A percentile compares a stretch with the other conserved stretches of the same genome.
These are phyloP conservation scores for Aspergillus quadricinctus DNA, from an alignment of 2,329 filamentous ascomycete species.

Conservation along the genomic window DNA sequence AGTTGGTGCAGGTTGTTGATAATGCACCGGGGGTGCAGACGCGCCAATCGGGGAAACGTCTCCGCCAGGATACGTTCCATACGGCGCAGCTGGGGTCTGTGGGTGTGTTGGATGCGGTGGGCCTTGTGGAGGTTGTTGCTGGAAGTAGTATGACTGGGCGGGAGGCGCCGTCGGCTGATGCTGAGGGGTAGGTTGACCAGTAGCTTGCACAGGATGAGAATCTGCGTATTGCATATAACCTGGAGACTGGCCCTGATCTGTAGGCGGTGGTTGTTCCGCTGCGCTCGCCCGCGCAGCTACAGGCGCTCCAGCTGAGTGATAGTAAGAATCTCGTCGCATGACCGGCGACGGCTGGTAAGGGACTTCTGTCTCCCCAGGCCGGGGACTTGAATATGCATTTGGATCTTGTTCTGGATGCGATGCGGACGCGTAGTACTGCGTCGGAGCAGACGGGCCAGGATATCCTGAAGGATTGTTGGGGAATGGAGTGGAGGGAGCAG, in stretches of 20 bases:
- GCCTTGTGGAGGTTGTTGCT: conserved; percentile 13
- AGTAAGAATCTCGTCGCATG: conserved; percentile 19
- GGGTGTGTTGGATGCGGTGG: conserved; percentile 10
- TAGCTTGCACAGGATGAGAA: conserved; percentile 9
- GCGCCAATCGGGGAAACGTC: conserved; percentile 16
- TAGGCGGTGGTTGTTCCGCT: conserved; percentile 12
- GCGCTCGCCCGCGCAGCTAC: conserved; percentile 6
- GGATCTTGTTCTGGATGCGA: conserved; percentile 13
- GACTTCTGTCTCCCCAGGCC: conserved; percentile 13
- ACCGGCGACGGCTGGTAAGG: conserved; percentile 19
- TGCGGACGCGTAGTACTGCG: conserved; percentile 17
- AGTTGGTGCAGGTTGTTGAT: conserved; percentile 17
- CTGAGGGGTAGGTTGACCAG: conserved; percentile 9
- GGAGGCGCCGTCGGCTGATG: conserved; percentile 12
- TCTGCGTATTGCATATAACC: conserved; percentile 16
- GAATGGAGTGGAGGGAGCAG: conserved; percentile 12
- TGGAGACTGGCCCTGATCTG: conserved; percentile 13
- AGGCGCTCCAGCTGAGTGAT: conserved; percentile 16
- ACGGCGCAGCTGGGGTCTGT: conserved; percentile 8
- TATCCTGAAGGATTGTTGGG: conserved; percentile 13
- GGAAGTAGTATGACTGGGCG: conserved; percentile 18
- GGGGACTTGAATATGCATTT: conserved; percentile 14
- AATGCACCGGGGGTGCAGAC: conserved; percentile 12
- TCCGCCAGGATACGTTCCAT: conserved; percentile 13
- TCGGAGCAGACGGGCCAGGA: conserved; percentile 9